Conservation (phyloP, 352 stramenopile species). For the Phytopythium chamaehyphon region DNA sequence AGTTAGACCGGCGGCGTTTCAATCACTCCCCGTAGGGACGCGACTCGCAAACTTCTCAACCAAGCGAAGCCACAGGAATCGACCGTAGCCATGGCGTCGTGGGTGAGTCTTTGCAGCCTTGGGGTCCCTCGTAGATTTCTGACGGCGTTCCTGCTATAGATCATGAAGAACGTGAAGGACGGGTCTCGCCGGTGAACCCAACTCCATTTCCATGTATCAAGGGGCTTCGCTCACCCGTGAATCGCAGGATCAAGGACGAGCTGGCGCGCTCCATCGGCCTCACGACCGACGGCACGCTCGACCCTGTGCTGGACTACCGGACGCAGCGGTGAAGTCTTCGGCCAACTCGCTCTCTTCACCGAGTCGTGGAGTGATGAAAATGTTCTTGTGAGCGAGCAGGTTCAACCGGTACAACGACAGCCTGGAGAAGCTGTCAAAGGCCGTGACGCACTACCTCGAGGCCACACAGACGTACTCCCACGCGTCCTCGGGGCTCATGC, state of each 20-base stretch:
- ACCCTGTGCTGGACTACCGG: conserved; percentile 62
- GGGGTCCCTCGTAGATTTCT: too few relatives aligned
- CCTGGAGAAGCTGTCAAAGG: conserved; percentile 49
- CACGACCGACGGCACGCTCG: conserved; percentile 43
- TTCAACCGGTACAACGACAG: conserved; percentile 61
- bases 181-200: conserved; percentile 45
- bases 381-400: conserved; percentile 9
- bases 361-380: neutral
- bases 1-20: too few relatives aligned
- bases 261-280: conserved; percentile 55
- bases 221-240: neutral
- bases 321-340: conserved; percentile 36
- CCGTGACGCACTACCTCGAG: conserved; percentile 44
- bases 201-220: neutral
- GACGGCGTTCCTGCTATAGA: conserved; percentile 13
- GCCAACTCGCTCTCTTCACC: too few relatives aligned
- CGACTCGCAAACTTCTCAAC: neutral
- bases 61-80: neutral
- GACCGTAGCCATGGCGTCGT: conserved; percentile 32
- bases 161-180: conserved; percentile 79
- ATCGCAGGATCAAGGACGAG: conserved; percentile 65
- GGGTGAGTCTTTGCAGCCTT: conserved; percentile 18
- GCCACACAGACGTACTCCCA: conserved; percentile 36
- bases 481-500: conserved; percentile 40
- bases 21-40: neutral